Percentiles rank a stretch among this genome's conserved stretches.
Evolutionary conservation across 2,329 filamentous ascomycete genomes (phyloP).

Genomic region (Neofusicoccum parvum): DNA sequence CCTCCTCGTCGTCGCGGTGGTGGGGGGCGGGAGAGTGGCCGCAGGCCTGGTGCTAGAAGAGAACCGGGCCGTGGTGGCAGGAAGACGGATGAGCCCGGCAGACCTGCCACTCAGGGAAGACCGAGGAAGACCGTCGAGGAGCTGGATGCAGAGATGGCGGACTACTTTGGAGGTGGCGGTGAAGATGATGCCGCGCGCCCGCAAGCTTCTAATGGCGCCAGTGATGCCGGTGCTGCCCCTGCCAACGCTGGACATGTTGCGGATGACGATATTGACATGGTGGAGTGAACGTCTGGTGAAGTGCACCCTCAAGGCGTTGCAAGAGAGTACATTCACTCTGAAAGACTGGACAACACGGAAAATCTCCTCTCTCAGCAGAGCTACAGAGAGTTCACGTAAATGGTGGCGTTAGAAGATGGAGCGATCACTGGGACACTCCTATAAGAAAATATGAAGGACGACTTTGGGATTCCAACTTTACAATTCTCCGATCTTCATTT

Average conservation of each 20-base stretch:
- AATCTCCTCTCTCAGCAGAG: background rate
- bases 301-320: background rate
- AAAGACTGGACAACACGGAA: background rate
- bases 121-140: conserved; percentile 87
- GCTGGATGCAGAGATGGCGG: conserved; percentile 93
- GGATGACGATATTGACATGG: conserved; percentile 22
- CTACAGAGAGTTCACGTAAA: background rate
- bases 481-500: background rate
- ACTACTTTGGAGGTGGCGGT: conserved; percentile 68
- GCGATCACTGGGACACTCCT: background rate
- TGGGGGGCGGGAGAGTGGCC: conserved; percentile 52
- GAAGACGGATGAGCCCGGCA: conserved; percentile 51
- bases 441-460: background rate
- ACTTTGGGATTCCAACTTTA: background rate
- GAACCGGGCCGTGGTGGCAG: conserved; percentile 48
- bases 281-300: conserved; percentile 2
- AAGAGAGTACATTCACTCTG: background rate
- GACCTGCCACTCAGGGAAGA: conserved; percentile 46
- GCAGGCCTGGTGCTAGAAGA: conserved; percentile 49
- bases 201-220: background rate
- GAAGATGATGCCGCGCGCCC: background rate
- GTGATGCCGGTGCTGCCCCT: background rate
- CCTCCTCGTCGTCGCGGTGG: conserved; percentile 50
- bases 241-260: background rate
- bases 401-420: background rate